Base-by-base conservation (phyloP, 768 basidiomycete genomes). In the Candolleomyces aberdarensis region DNA sequence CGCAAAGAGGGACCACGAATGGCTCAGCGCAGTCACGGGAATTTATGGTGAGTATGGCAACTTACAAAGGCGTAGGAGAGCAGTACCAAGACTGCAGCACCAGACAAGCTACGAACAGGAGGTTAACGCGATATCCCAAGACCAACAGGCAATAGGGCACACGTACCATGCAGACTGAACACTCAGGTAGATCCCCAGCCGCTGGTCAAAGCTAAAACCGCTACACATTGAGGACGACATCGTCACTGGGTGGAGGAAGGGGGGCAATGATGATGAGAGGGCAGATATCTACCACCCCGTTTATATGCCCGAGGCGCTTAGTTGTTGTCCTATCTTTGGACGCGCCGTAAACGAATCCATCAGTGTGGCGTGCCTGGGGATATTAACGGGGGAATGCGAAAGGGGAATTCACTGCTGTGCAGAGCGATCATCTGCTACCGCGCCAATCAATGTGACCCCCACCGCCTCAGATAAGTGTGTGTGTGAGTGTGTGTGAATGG, bases 21-120 rank as follows among this genome's bases (percentile, higher is more conserved):
- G 4, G 43, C 19, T 15, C 36, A 36, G 36, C 36, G 11, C 6
- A 36, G 8, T 36, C 36, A 36, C 32, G 36, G 29, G 26, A 43
- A 8, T 3, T 13, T 44, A 26, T 14, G 8, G 10, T 29, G n/a
- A 46, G 15, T 1, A 19, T 53, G 36, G 11, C 6, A 11, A 66
- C 67, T 5, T 58, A 73, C 72, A 13, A 72, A 53, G 15, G 69
- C 69, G 49, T 69, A 71, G 19, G 56, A 39, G 49, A 74, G 65
- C 29, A 74, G 67, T 26, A 61, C 36, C 19, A 63, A 43, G 2
- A 69, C 68, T 6, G 70, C 63, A 9, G 64, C 56, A 9, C 61
- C 57, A 8, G 71, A 70, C 1, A 72, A 58, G 39, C 68, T 68
- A 31, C 32, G 11, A 20, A n/a, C 14, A 55, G 11, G 3, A 19